phyloP scores from a whole-genome alignment of 306 rosid genomes.

The Pterocarpus santalinus region DNA sequence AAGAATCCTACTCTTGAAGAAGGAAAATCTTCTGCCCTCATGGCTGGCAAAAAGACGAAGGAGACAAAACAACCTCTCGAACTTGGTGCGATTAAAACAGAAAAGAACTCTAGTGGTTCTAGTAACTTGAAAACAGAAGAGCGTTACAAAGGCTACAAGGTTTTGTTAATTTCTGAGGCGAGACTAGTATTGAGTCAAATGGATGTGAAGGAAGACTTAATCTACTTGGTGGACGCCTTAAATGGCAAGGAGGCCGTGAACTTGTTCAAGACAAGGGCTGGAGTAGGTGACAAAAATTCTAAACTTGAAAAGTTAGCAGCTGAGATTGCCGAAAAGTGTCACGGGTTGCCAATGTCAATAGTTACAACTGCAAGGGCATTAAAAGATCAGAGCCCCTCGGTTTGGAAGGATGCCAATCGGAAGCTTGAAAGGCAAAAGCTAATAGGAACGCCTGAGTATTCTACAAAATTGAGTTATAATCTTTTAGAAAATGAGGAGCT shows the following conservation, averaged over 20 bases:
- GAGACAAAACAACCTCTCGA: background rate
- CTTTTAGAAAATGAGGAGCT: conserved; percentile 38
- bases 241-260: background rate
- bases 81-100: background rate
- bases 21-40: background rate
- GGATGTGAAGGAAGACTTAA: background rate
- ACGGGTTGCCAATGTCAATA: conserved; percentile 38
- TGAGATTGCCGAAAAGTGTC: conserved; percentile 17
- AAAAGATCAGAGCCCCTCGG: background rate
- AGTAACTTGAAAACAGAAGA: background rate
- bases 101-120: background rate
- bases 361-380: conserved; percentile 33
- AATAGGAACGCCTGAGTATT: background rate
- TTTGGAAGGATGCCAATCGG: background rate
- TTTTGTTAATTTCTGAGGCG: conserved; percentile 39
- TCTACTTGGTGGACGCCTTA: background rate
- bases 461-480: conserved; percentile 48
- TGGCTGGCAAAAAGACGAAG: background rate
- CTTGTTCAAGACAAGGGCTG: conserved; percentile 20
- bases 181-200: conserved; percentile 21
- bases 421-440: background rate
- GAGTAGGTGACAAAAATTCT: background rate
- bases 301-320: background rate
- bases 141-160: conserved; percentile 21
- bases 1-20: background rate